phyloP scores from a whole-genome alignment of 2,329 filamentous ascomycete species.

The Kalmusia sp. region DNA sequence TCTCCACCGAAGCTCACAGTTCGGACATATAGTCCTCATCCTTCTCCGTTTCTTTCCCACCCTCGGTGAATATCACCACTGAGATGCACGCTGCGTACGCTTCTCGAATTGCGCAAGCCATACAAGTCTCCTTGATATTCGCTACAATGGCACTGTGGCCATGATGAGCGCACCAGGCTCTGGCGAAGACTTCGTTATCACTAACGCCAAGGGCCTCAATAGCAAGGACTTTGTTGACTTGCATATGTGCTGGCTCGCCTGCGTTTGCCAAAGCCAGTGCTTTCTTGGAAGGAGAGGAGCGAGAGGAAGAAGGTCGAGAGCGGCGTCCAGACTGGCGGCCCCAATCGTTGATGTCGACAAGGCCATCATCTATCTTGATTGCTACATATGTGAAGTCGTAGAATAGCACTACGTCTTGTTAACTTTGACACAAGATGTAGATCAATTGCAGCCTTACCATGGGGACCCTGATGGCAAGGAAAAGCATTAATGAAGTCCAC shows the following conservation, averaged over 20 bases:
- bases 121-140: constrained; percentile 72
- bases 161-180: constrained; percentile 80
- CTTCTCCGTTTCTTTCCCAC: constrained; percentile 53
- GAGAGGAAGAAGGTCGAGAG: constrained; percentile 37
- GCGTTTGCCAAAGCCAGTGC: constrained; percentile 33
- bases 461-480: constrained; percentile 50
- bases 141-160: constrained; percentile 75
- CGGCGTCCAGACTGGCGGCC: constrained; percentile 49
- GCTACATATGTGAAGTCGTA: constrained; percentile 71
- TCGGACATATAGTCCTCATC: constrained; percentile 41
- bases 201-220: constrained; percentile 75
- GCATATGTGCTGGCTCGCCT: constrained; percentile 35
- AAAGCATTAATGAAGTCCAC: constrained; percentile 52
- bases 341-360: constrained; percentile 73
- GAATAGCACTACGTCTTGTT: constrained; percentile 62
- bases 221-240: constrained; percentile 70
- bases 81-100: constrained; percentile 77
- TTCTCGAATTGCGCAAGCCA: constrained; percentile 77
- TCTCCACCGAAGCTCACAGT: background rate
- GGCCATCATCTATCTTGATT: constrained; percentile 66
- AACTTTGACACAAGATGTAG: constrained; percentile 9
- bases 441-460: constrained; percentile 34
- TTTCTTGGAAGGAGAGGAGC: constrained; percentile 41
- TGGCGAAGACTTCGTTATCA: constrained; percentile 78
- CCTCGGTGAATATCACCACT: constrained; percentile 70